Conservation (phyloP, 2,329 filamentous ascomycete genomes). For the Pestalotiopsis sp. region DNA sequence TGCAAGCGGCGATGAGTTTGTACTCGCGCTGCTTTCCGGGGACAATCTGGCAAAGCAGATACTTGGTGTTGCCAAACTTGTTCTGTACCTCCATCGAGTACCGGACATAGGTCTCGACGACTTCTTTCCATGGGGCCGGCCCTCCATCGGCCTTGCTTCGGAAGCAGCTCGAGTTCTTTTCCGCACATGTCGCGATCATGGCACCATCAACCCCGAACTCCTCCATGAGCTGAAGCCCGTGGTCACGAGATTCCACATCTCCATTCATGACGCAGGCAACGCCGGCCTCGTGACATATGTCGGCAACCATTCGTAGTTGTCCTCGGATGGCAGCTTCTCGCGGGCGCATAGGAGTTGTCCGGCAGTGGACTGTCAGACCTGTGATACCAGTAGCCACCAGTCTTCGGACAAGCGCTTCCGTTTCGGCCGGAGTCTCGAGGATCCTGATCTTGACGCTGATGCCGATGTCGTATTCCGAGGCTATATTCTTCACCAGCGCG, state of each 20-base stretch:
- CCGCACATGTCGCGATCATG: conserved; percentile 95
- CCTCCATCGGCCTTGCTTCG: conserved; percentile 70
- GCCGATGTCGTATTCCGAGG: conserved; percentile 79
- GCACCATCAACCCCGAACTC: conserved; percentile 90
- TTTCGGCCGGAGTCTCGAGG: conserved; percentile 75
- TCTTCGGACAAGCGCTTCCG: conserved; percentile 74
- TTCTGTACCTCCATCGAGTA: conserved; percentile 80
- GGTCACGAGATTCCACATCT: conserved; percentile 76
- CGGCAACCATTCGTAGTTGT: conserved; percentile 82
- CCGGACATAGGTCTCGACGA: conserved; percentile 76
- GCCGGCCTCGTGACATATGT: conserved; percentile 79
- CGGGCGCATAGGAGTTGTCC: conserved; percentile 93
- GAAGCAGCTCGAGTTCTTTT: conserved; percentile 91
- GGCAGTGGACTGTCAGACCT: conserved; percentile 90
- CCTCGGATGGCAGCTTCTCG: conserved; percentile 84
- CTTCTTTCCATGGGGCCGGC: conserved; percentile 72
- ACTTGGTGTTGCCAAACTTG: conserved; percentile 91
- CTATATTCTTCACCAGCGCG: conserved; percentile 78
- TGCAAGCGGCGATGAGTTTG: conserved; percentile 63
- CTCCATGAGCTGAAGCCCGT: conserved; percentile 70
- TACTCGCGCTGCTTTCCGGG: conserved; percentile 75
- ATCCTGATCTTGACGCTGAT: conserved; percentile 97
- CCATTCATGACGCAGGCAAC: conserved; percentile 97
- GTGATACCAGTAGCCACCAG: conserved; percentile 89
- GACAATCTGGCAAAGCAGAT: conserved; percentile 81